Conservation (phyloP, 495 filamentous ascomycete species). For the Xylaria intraflava region DNA sequence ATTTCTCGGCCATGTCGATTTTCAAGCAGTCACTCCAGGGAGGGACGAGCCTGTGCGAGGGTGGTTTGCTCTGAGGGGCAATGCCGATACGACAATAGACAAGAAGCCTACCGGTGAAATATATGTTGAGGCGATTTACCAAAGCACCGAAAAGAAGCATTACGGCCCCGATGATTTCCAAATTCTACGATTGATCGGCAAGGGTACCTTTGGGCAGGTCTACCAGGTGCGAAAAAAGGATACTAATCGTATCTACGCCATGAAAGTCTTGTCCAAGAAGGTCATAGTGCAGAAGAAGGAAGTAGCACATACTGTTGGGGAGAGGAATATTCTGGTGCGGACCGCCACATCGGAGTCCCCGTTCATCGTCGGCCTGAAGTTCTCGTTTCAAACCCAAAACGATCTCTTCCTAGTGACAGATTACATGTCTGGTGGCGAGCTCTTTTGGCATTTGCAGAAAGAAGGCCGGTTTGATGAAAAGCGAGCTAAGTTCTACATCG, state of each 20-base stretch:
- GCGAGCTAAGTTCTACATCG: constrained; percentile 97
- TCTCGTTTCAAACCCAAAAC: constrained; percentile 95
- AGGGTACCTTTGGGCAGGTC: constrained; percentile 98
- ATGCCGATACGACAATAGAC: constrained; percentile 46
- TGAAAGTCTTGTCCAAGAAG: constrained; percentile 99
- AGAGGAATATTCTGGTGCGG: constrained; percentile 92
- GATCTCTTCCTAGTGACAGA: constrained; percentile 98
- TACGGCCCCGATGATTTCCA: constrained; percentile 97
- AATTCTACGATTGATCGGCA: constrained; percentile 92
- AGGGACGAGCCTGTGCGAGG: constrained; percentile 68
- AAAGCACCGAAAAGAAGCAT: constrained; percentile 84
- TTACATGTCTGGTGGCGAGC: constrained; percentile 97
- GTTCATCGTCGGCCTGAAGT: constrained; percentile 97
- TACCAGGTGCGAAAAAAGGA: constrained; percentile 99
- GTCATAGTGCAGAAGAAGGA: constrained; percentile 99
- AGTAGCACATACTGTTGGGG: constrained; percentile 91
- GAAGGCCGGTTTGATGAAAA: constrained; percentile 93
- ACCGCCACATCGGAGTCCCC: constrained; percentile 94
- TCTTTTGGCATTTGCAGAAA: constrained; percentile 98
- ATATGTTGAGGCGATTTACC: constrained; percentile 75
- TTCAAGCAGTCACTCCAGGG: constrained; percentile 56
- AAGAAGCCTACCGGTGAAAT: constrained; percentile 81
- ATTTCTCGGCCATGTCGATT: constrained; percentile 84
- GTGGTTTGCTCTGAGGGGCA: constrained; percentile 75
- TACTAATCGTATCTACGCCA: constrained; percentile 90